Conservation (phyloP, 345 rosid genomes). For the Chamaenerion angustifolium region DNA sequence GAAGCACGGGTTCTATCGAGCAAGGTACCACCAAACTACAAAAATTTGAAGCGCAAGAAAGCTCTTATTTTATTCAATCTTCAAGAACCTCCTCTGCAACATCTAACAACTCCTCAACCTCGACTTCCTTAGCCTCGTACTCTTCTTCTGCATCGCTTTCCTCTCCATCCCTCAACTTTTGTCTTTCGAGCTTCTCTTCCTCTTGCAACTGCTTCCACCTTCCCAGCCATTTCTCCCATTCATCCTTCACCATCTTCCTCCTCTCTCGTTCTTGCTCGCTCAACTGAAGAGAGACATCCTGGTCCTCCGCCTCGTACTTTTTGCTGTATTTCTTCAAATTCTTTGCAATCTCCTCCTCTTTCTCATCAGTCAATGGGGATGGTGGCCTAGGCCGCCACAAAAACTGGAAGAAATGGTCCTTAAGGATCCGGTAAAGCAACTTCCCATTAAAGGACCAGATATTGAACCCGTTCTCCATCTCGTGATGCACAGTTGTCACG, state of each 20-base stretch:
- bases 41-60: not conserved
- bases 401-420: constrained; percentile 96
- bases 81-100: constrained; percentile 37
- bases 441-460: constrained; percentile 92
- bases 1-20: too few relatives aligned
- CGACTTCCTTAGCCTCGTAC: constrained; percentile 69
- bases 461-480: constrained; percentile 94
- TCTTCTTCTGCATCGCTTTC: constrained; percentile 87
- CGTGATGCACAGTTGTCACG: constrained; percentile 90
- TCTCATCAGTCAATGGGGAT: constrained; percentile 58
- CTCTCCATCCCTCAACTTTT: constrained; percentile 61
- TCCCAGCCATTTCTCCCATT: constrained; percentile 71
- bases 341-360: constrained; percentile 88
- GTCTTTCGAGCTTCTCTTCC: constrained; percentile 58
- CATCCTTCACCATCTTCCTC: constrained; percentile 73
- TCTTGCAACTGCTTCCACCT: constrained; percentile 54
- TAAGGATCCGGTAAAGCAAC: constrained; percentile 53
- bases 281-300: constrained; percentile 68
- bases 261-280: constrained; percentile 86
- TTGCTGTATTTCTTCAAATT: constrained; percentile 80
- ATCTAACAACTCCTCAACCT: constrained; percentile 57
- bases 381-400: constrained; percentile 91
- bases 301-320: constrained; percentile 91
- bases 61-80: not conserved
- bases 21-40: too few relatives aligned